phyloP scores from a whole-genome alignment of 2,329 filamentous ascomycete species.

The Colletotrichum lini region DNA sequence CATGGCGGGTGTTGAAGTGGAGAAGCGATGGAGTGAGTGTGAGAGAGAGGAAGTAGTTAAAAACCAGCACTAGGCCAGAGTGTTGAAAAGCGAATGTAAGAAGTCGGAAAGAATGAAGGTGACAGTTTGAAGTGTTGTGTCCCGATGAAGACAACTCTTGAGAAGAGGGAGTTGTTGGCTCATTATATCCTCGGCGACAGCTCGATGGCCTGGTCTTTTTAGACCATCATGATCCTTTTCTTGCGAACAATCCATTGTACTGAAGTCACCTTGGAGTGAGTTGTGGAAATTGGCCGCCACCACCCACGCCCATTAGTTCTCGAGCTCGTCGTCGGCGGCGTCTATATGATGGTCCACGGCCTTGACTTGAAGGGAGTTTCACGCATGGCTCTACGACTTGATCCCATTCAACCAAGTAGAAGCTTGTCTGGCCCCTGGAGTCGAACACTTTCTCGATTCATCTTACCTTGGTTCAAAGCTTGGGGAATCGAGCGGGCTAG shows the following conservation, averaged over 20 bases:
- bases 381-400: neutral
- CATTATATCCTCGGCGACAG: conserved; percentile 33
- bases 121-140: neutral
- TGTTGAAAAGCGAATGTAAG: conserved; percentile 7
- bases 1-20: conserved; percentile 29
- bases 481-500: conserved; percentile 7
- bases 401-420: neutral
- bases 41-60: neutral
- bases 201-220: neutral
- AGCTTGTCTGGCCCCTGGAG: conserved; percentile 12
- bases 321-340: conserved; percentile 2
- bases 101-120: conserved; percentile 8
- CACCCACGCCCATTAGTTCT: conserved; percentile 1
- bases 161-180: neutral
- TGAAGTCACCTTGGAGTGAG: conserved; percentile 1
- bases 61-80: conserved; percentile 2
- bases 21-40: conserved; percentile 42
- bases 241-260: neutral
- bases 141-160: conserved; percentile 6
- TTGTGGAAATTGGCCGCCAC: conserved; percentile 29
- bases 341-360: neutral
- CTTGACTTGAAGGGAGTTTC: neutral
- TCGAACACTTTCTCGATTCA: neutral
- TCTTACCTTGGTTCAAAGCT: conserved; percentile 5
- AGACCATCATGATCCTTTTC: neutral